Evolutionary conservation across 2,329 filamentous ascomycete genomes (phyloP).

Genomic region (Fusarium globosum): DNA sequence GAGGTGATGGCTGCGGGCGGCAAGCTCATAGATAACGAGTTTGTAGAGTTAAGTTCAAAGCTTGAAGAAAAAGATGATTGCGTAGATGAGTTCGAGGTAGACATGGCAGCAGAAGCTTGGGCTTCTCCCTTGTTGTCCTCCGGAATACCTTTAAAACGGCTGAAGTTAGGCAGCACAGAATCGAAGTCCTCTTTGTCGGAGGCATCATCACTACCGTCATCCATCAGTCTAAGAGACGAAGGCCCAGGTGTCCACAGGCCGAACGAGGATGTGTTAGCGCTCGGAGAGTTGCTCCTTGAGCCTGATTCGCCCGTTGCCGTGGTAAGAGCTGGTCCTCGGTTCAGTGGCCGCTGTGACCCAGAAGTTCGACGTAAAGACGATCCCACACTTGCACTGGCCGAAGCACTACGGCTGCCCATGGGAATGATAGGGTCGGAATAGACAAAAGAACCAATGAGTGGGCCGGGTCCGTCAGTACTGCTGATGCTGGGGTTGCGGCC

Average conservation of each 20-base stretch:
- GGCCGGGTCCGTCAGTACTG: constrained; percentile 34
- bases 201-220: constrained; percentile 60
- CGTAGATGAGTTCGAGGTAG: constrained; percentile 23
- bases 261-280: constrained; percentile 34
- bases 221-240: constrained; percentile 57
- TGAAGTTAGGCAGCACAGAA: constrained; percentile 64
- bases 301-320: constrained; percentile 27
- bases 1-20: constrained; percentile 39
- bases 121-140: constrained; percentile 27
- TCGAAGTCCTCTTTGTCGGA: constrained; percentile 58
- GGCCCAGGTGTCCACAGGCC: constrained; percentile 51
- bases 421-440: constrained; percentile 57
- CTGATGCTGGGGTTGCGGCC: constrained; percentile 43
- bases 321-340: constrained; percentile 33
- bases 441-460: constrained; percentile 51
- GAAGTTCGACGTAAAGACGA: constrained; percentile 46
- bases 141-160: constrained; percentile 46
- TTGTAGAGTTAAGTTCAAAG: constrained; percentile 36
- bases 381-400: constrained; percentile 54
- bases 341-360: constrained; percentile 43
- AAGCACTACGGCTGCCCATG: constrained; percentile 56
- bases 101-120: background rate
- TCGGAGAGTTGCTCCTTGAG: constrained; percentile 38
- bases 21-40: constrained; percentile 32
- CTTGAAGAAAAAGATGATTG: constrained; percentile 16